phyloP scores from a whole-genome alignment of 192 early-diverging fungal species.

The Oehlia diaphana region DNA sequence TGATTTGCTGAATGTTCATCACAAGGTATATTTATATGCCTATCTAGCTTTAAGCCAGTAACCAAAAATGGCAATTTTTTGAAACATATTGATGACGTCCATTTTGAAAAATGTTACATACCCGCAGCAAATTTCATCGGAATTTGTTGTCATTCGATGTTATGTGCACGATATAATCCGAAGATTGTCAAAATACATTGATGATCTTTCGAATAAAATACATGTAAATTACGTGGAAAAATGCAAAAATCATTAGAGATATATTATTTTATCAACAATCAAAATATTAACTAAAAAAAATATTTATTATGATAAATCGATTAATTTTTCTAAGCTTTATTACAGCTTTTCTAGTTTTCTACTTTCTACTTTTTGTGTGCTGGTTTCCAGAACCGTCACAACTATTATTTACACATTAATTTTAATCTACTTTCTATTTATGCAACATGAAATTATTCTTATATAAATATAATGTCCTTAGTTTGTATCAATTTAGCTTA shows the following conservation, averaged over 20 bases:
- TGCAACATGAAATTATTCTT: neutral
- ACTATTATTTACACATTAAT: neutral
- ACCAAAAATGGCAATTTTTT: neutral
- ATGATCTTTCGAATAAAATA: neutral
- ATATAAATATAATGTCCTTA: neutral
- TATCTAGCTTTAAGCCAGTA: neutral
- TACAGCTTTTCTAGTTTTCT: neutral
- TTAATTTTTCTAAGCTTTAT: neutral
- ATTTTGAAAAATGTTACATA: neutral
- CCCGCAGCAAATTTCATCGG: neutral
- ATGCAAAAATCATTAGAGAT: too few relatives aligned
- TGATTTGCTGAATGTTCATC: slow-evolving; percentile 25
- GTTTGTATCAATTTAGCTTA: neutral
- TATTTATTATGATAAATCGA: too few relatives aligned
- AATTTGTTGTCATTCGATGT: neutral
- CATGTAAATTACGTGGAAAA: too few relatives aligned
- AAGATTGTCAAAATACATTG: neutral
- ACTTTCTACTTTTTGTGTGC: neutral
- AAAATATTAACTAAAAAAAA: too few relatives aligned
- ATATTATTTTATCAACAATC: too few relatives aligned
- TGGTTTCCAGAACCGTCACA: neutral
- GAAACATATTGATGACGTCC: neutral
- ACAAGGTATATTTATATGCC: slow-evolving; percentile 5
- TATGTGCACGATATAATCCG: neutral
- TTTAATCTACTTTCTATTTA: neutral